These are phyloP conservation scores for Gaertneriomyces semiglobifer DNA, from an alignment of 192 early-diverging fungal species.

Conservation along the genomic window DNA sequence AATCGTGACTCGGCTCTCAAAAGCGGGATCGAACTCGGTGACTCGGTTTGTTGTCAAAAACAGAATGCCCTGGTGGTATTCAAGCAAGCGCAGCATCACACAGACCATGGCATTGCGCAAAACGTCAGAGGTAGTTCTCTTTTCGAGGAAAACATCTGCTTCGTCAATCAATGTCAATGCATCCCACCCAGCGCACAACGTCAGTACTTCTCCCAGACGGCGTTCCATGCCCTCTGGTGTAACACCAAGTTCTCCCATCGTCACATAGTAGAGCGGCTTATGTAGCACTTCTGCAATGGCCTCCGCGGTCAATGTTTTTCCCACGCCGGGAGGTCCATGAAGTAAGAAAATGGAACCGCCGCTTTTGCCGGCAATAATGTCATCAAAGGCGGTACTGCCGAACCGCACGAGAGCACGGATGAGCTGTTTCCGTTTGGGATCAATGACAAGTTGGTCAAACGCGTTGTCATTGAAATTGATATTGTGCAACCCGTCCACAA, in stretches of 20 bases:
- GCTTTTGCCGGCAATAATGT: constrained; percentile 53
- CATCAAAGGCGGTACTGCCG: constrained; percentile 38
- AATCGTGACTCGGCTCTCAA: constrained; percentile 52
- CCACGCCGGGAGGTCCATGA: constrained; percentile 54
- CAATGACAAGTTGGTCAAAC: constrained; percentile 53
- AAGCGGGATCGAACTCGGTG: constrained; percentile 54
- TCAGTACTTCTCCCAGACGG: constrained; percentile 48
- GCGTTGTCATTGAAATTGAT: constrained; percentile 52
- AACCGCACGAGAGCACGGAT: constrained; percentile 52
- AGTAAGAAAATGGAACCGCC: constrained; percentile 55
- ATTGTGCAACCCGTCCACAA: constrained; percentile 33
- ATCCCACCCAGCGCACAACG: constrained; percentile 51
- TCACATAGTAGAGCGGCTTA: constrained; percentile 55
- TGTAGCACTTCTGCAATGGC: constrained; percentile 56
- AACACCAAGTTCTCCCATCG: constrained; percentile 58
- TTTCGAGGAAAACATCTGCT: constrained; percentile 60
- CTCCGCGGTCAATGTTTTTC: constrained; percentile 62
- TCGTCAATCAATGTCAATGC: constrained; percentile 57
- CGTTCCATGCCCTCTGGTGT: constrained; percentile 52
- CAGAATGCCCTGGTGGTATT: constrained; percentile 62
- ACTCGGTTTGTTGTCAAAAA: constrained; percentile 66
- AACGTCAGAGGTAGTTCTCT: constrained; percentile 44
- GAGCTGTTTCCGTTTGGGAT: constrained; percentile 41
- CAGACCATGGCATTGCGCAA: constrained; percentile 56
- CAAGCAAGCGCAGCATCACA: constrained; percentile 56